Evolutionary conservation across 1,284 basidiomycete genomes (phyloP).

Genomic region (Pisolithus thermaeus): DNA sequence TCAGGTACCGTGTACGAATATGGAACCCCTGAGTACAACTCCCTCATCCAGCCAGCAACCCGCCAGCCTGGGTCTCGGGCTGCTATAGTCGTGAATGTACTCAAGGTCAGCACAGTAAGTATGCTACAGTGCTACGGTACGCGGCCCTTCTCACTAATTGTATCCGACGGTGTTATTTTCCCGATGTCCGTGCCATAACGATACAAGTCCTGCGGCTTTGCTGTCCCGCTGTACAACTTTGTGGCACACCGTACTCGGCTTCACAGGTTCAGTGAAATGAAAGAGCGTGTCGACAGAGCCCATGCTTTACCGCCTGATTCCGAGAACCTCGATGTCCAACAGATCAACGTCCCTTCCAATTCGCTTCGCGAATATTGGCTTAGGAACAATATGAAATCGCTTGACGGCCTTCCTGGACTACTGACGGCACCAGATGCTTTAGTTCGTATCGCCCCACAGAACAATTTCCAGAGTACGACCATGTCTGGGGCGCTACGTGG

Average conservation of each 20-base stretch:
- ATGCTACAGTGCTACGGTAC: not conserved
- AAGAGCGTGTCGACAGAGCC: conserved; percentile 25
- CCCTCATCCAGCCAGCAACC: conserved; percentile 35
- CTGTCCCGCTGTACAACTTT: conserved; percentile 47
- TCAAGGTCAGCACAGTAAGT: conserved; percentile 49
- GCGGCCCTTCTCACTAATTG: no score
- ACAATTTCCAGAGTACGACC: conserved; percentile 12
- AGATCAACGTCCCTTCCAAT: conserved; percentile 17
- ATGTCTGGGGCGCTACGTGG: conserved; percentile 8
- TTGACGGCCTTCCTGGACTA: conserved; percentile 46
- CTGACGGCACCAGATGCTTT: conserved; percentile 20
- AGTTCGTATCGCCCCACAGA: conserved; percentile 7
- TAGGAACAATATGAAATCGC: conserved; percentile 36
- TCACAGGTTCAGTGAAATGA: conserved; percentile 24
- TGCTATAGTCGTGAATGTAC: conserved; percentile 45
- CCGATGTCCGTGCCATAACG: not conserved
- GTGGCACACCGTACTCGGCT: conserved; percentile 39
- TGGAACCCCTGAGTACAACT: conserved; percentile 46
- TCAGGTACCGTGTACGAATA: conserved; percentile 47
- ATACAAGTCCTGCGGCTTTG: conserved; percentile 47
- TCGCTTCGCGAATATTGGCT: conserved; percentile 44
- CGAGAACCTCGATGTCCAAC: conserved; percentile 5
- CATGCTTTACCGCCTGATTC: not conserved
- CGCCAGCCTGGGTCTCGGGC: conserved; percentile 49
- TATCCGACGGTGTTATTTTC: not conserved